Evolutionary conservation across 495 filamentous ascomycete genomes (phyloP).

Genomic region (Hypomontagnella submonticulosa): DNA sequence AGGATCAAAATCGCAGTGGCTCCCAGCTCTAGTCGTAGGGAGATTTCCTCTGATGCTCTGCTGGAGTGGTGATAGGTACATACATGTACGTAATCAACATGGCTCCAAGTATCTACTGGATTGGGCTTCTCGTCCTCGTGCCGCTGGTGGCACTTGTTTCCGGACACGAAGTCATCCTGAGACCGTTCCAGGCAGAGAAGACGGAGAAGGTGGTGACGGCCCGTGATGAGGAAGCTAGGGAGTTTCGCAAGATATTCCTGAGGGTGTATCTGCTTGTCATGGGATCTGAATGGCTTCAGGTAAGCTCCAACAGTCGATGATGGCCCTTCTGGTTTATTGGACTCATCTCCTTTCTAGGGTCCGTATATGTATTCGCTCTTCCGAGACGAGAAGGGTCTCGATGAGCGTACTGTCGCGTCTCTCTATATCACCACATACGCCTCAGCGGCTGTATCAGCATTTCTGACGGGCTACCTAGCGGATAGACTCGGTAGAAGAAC

Average conservation of each 20-base stretch:
- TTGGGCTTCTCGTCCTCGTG: constrained; percentile 32
- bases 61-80: background rate
- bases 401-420: constrained; percentile 55
- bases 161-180: constrained; percentile 22
- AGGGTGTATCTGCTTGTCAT: constrained; percentile 56
- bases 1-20: background rate
- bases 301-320: constrained; percentile 28
- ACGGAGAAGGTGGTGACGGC: constrained; percentile 14
- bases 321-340: background rate
- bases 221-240: constrained; percentile 42
- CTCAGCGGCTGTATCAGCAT: constrained; percentile 57
- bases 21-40: background rate
- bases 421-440: constrained; percentile 59
- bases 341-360: constrained; percentile 40
- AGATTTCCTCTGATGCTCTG: background rate
- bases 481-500: constrained; percentile 56
- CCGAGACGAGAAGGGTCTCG: constrained; percentile 56
- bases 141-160: constrained; percentile 34
- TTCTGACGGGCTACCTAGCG: constrained; percentile 57
- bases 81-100: constrained; percentile 21
- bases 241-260: constrained; percentile 54
- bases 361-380: constrained; percentile 63
- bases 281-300: constrained; percentile 61
- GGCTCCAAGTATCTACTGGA: constrained; percentile 41
- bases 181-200: constrained; percentile 13